Evolutionary conservation across 139 green algal genomes (phyloP).

Genomic region (Ettlia oleoabundans): DNA sequence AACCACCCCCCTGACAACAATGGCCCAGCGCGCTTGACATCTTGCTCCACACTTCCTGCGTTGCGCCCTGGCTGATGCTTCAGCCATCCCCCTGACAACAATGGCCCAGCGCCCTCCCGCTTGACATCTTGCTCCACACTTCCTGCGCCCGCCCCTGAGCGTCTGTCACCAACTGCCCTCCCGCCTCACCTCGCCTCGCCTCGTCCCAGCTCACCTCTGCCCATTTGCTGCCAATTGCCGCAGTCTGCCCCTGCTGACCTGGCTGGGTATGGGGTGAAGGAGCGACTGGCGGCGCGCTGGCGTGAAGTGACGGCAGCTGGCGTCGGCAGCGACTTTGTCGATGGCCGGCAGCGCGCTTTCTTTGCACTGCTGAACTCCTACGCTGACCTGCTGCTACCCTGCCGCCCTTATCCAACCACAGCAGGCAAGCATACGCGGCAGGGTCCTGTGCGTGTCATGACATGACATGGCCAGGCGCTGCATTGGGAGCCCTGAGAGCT

Average conservation of each 20-base stretch:
- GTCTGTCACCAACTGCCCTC: too few relatives aligned
- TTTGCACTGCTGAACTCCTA: conserved; percentile 71
- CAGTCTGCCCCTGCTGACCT: conserved; percentile 41
- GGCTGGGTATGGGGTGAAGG: conserved; percentile 57
- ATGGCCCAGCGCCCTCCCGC: too few relatives aligned
- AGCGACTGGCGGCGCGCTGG: conserved; percentile 67
- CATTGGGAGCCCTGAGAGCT: too few relatives aligned
- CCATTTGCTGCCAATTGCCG: background rate
- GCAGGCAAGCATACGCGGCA: background rate
- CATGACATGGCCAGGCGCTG: too few relatives aligned
- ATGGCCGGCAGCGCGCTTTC: conserved; percentile 52
- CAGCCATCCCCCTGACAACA: too few relatives aligned
- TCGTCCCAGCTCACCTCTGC: background rate
- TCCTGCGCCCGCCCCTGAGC: too few relatives aligned
- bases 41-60: too few relatives aligned
- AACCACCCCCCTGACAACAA: too few relatives aligned
- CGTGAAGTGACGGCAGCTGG: conserved; percentile 42
- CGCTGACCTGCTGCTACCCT: conserved; percentile 61
- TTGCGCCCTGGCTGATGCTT: too few relatives aligned
- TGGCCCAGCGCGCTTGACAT: too few relatives aligned
- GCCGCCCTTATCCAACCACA: conserved; percentile 56
- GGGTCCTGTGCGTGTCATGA: background rate
- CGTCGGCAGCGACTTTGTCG: conserved; percentile 49
- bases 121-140: too few relatives aligned
- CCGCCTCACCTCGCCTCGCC: background rate